Evolutionary conservation across 2,329 filamentous ascomycete genomes (phyloP).

Genomic region (Trichoderma hamatum): DNA sequence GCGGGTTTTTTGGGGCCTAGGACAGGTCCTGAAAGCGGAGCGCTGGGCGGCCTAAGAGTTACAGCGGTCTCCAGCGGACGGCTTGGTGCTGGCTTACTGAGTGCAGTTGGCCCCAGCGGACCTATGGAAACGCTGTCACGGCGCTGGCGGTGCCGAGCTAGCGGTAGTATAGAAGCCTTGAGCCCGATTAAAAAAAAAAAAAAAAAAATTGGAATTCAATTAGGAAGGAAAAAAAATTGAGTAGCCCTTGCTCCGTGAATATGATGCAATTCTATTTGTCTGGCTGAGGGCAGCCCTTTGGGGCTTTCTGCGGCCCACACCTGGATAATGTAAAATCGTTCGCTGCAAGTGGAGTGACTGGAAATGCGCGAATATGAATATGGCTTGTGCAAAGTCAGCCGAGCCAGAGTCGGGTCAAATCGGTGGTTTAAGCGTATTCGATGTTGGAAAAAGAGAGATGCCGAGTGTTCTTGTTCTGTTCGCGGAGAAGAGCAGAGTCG

Average conservation of each 20-base stretch:
- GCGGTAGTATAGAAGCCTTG: constrained; percentile 9
- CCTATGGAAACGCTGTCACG: constrained; percentile 22
- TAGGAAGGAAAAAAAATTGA: neutral
- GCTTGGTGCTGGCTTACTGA: constrained; percentile 21
- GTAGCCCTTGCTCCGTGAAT: constrained; percentile 2
- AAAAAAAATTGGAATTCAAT: neutral
- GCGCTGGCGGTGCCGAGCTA: constrained; percentile 19
- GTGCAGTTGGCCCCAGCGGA: constrained; percentile 13
- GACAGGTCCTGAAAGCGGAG: constrained; percentile 24
- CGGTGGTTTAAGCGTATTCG: constrained; percentile 6
- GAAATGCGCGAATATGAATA: constrained; percentile 29
- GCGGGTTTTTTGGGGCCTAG: constrained; percentile 18
- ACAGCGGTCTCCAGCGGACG: constrained; percentile 19
- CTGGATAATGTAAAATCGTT: constrained; percentile 15
- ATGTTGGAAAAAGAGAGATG: neutral
- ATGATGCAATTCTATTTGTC: constrained; percentile 8
- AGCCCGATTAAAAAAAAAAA: neutral
- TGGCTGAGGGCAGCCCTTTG: constrained; percentile 14
- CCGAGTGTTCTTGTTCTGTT: neutral
- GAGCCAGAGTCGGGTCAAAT: constrained; percentile 21
- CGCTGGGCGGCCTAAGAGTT: constrained; percentile 13
- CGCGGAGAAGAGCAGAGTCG: neutral
- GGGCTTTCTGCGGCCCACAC: constrained; percentile 23
- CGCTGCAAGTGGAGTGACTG: constrained; percentile 17
- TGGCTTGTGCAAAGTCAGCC: constrained; percentile 15